These are phyloP conservation scores for Funneliformis geosporum DNA, from an alignment of 192 early-diverging fungal species.

Conservation along the genomic window DNA sequence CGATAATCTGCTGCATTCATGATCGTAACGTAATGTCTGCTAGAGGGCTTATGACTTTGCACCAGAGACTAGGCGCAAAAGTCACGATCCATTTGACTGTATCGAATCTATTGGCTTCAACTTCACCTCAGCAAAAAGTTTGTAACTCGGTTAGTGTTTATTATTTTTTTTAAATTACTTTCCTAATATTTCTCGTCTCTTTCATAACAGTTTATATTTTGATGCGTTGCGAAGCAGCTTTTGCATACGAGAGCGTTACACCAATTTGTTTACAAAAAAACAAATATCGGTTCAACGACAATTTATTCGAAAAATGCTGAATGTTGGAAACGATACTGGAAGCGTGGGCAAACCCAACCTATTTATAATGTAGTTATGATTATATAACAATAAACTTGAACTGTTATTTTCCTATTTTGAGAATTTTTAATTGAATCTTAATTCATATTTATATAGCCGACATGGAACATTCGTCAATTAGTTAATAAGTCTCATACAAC, in stretches of 20 bases:
- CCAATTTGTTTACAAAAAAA: background rate
- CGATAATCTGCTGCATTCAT: background rate
- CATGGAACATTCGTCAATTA: background rate
- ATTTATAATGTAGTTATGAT: background rate
- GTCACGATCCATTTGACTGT: too few relatives aligned
- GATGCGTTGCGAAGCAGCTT: background rate
- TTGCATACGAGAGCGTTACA: background rate
- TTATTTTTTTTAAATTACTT: background rate
- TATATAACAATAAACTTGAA: background rate
- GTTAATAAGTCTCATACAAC: background rate
- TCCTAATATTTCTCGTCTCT: background rate
- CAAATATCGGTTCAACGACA: background rate
- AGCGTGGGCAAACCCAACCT: background rate
- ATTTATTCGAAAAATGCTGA: background rate
- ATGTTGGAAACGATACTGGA: background rate
- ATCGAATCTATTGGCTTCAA: background rate
- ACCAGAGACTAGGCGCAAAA: background rate
- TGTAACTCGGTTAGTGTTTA: background rate
- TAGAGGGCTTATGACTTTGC: background rate
- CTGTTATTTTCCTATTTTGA: background rate
- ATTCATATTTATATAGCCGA: background rate
- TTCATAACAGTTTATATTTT: background rate
- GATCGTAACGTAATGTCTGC: background rate
- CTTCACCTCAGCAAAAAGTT: background rate
- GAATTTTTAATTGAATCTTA: background rate